These are phyloP conservation scores for Helianthus annuus DNA, from an alignment of 129 eudicot genomes.

Conservation along the genomic window DNA sequence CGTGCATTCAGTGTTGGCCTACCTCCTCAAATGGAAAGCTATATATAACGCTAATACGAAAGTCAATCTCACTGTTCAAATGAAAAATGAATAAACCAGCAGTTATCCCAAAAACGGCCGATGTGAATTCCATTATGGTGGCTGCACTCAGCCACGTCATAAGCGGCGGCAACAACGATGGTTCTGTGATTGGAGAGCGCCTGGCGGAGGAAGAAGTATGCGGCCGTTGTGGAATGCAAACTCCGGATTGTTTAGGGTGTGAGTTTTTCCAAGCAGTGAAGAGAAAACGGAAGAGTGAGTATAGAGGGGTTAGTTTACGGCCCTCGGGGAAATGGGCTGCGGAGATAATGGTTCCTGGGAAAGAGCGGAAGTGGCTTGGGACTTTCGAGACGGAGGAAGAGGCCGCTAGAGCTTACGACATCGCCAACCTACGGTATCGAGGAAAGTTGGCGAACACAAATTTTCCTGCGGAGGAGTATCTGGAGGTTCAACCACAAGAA, in stretches of 20 bases:
- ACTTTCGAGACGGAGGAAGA: not conserved
- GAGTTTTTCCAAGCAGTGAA: not conserved
- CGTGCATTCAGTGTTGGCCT: too few species aligned
- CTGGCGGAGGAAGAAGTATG: not conserved
- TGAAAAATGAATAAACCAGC: too few species aligned
- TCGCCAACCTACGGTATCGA: not conserved
- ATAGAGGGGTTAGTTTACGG: slow-evolving; percentile 7
- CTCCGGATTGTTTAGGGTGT: slow-evolving; percentile 9
- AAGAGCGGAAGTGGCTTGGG: slow-evolving; percentile 8
- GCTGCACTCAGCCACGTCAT: not conserved
- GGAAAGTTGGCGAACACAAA: slow-evolving; percentile 4
- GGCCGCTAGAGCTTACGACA: slow-evolving; percentile 13
- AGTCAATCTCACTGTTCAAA: too few species aligned
- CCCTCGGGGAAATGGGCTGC: not conserved
- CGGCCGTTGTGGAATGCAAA: not conserved
- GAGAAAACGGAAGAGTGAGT: not conserved
- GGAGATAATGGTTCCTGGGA: slow-evolving; percentile 7
- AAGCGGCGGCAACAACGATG: not conserved
- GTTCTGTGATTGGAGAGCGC: not conserved
- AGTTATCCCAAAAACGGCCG: too few species aligned
- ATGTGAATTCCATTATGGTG: too few species aligned
- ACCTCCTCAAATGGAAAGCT: too few species aligned
- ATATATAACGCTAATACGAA: too few species aligned
- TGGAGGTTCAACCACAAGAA: not conserved
- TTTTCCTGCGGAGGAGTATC: not conserved